Base-by-base conservation (phyloP, 2,329 filamentous ascomycete species). In the Periconia macrospinosa region DNA sequence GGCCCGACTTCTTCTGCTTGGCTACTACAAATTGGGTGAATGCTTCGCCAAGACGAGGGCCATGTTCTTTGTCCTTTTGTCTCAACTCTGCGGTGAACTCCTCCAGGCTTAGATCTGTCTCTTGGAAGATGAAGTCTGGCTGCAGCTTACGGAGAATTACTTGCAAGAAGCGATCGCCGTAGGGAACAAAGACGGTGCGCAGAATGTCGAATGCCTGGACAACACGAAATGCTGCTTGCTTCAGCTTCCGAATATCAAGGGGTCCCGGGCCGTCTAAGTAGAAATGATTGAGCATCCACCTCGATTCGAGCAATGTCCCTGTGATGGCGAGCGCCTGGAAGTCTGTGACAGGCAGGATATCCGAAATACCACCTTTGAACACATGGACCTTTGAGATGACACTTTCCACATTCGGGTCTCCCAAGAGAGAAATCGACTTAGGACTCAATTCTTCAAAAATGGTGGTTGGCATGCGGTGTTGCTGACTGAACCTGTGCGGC, bases 251-350 rank as follows among this genome's bases (percentile, higher is more conserved):
- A 11, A 70, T 60, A 50, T 72, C 68, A 2, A 72, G 54, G 5
- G 66, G 62, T 5, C 68, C 69, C 27, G 53, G 48, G 23, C 67
- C 67, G 30, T 70, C 67, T 6, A 71, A 54, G 46, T 65, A 71
- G 59, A 71, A 71, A 56, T 71, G 69, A 53, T 72, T 70, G 10
- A 71, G 58, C 69, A 71, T 71, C 68, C 68, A 71, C 44, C 58
- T 68, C 9, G 69, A 71, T 43, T 71, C 67, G 15, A 71, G 58
- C 6, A 72, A 53, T 3, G 67, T 68, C 9, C 68, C 69, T 13
- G 68, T 72, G 37, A 72, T 70, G 15, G 68, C 69, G 10, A 72
- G 64, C 14, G 61, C 49, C 55, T 72, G 69, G 53, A 71, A 72
- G 46, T 72, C 68, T 2, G 69, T 72, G 1, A 70, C 66, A 6